Base-by-base conservation (phyloP, 495 filamentous ascomycete species). In the Aspergillus bridgeri region DNA sequence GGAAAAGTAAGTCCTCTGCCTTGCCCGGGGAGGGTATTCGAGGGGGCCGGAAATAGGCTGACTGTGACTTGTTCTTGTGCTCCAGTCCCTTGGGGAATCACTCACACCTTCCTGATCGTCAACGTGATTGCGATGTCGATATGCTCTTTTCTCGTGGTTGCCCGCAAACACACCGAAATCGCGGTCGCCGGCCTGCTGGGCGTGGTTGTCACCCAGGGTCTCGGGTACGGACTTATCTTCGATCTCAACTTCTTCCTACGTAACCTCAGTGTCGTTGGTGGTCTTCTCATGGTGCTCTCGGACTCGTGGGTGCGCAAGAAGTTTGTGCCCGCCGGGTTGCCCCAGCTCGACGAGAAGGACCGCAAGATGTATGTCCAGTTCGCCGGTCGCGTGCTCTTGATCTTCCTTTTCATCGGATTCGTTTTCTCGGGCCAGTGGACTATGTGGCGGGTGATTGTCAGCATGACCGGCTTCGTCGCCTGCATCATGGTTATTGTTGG, bases 351-450 rank as follows among this genome's bases (percentile, higher is more conserved):
- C 65, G 94, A 98, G 82, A 97, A 97, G 84, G 95, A 98, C 72
- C 88, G 91, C 71, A 98, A 98, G 83, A 97, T 97, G 91, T 98
- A 98, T 80, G 92, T 98, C 75, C 94, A 98, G 82, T 86, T 98
- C 52, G 94, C 94, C 53, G 94, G 94, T 22, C 85, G 94, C 60
- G 89, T 98, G n/a, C 81, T 98, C 46, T 79, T 98, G 61, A 97
- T 98, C 73, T 96, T 98, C 81, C 80, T 98, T 58, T 98, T 98
- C 70, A 67, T 96, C 58, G 94, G 94, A 23, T 98, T 98, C 68
- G 88, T 98, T 60, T 96, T 97, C 77, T 89, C 90, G 33, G 94
- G 94, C 48, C 79, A 93, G 65, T 98, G 94, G 94, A 89, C 84
- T 61, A 69, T 96, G 60, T 89, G 89, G 79, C 82, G 94, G 64